Base-by-base conservation (phyloP, 2,329 filamentous ascomycete species). In the Sporothrix globosa region DNA sequence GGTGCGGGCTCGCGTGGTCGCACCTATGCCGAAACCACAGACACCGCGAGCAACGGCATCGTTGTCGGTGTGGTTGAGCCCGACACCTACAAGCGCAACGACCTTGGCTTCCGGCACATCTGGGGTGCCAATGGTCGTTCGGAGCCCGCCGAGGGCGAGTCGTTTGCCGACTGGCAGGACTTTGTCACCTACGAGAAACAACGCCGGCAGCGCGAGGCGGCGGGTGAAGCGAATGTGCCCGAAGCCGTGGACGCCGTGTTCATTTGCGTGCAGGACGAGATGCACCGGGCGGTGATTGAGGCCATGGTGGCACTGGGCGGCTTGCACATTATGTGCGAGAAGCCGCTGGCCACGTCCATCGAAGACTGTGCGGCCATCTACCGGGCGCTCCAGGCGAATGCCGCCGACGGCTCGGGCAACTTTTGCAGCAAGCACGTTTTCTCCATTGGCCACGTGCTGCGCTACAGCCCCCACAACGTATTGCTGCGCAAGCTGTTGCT, bases 381-480 rank as follows among this genome's bases (percentile, higher is more conserved):
- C 78, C 81, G 81, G 65, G 85, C 89, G 0, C 78, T 92, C 73
- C 77, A 80, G 76, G 75, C 76, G 70, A 76, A 81, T 39, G 73
- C 76, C 52, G 72, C 34, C 54, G 82, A 34, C 67, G 67, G 54
- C 81, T 60, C 39, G 52, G 24, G 61, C 52, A 44, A 30, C 61
- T 63, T 27, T 53, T 50, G 44, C 61, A 61, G 50, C 50, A 24
- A 34, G 65, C 52, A 53, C 4, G 84, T 98, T 54, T 97, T 98
- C 79, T 93, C 92, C 0, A 93, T 98, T 70, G 95, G 96, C 14
- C 96, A 99, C 80, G 96, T 99, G 17, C 83, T 99, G 70, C 87
- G 95, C 48, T 98, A 98, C 80, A 96, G 91, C 75, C 94, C 94
- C 11, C 94, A 97, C 79, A 98, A 98, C 78, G 91, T 93, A 79